A percentile compares a stretch with the other conserved stretches of the same genome.
Evolutionary conservation across 176 grass and related monocot genomes (phyloP).

Genomic region (Paspalum notatum): DNA sequence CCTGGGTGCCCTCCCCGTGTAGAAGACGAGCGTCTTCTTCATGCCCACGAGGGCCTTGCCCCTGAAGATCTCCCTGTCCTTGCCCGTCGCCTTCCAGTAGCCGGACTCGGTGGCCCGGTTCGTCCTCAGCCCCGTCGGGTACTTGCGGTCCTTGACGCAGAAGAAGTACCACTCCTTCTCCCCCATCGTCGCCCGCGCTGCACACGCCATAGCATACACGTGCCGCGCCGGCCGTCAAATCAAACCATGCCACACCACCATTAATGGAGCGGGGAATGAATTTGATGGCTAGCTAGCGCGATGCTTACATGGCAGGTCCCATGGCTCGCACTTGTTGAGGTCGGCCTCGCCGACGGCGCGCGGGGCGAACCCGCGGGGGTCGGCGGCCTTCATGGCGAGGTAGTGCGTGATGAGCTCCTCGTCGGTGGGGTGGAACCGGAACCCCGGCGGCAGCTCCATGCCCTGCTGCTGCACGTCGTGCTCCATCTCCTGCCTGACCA

Average conservation of each 20-base stretch:
- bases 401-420: slow-evolving; percentile 83
- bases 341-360: slow-evolving; percentile 72
- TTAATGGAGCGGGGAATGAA: not conserved
- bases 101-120: slow-evolving; percentile 67
- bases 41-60: slow-evolving; percentile 66
- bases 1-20: slow-evolving; percentile 71
- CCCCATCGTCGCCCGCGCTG: slow-evolving; percentile 61
- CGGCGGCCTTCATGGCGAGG: slow-evolving; percentile 52
- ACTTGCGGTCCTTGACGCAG: slow-evolving; percentile 64
- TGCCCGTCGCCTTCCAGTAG: slow-evolving; percentile 77
- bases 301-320: slow-evolving; percentile 74
- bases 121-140: slow-evolving; percentile 63
- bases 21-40: slow-evolving; percentile 99
- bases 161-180: slow-evolving; percentile 78
- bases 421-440: slow-evolving; percentile 73
- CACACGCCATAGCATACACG: not conserved
- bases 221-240: not conserved
- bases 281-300: not conserved
- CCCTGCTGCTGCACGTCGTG: slow-evolving; percentile 42
- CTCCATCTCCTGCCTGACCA: slow-evolving; percentile 44
- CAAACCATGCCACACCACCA: not conserved
- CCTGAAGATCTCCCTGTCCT: slow-evolving; percentile 61
- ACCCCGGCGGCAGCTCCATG: slow-evolving; percentile 68
- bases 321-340: slow-evolving; percentile 82
- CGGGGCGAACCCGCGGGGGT: slow-evolving; percentile 45